Conservation (phyloP, 2,329 filamentous ascomycete genomes). For the Scedosporium minutisporum region DNA sequence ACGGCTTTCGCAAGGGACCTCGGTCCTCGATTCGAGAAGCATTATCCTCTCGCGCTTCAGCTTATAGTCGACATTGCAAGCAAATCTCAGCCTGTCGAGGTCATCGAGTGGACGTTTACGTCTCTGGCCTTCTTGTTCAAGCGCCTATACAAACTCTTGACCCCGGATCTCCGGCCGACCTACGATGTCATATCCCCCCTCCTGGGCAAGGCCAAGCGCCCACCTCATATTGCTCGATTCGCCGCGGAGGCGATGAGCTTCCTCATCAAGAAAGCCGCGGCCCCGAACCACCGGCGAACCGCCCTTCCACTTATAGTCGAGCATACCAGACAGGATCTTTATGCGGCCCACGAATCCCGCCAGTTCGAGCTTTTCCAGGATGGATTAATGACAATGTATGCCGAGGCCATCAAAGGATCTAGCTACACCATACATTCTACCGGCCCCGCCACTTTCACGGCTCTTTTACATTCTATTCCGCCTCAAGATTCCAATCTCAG, state of each 20-base stretch:
- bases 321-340: conserved; percentile 62
- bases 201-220: conserved; percentile 72
- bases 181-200: conserved; percentile 76
- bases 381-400: conserved; percentile 85
- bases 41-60: conserved; percentile 67
- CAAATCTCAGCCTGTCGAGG: conserved; percentile 67
- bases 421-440: conserved; percentile 51
- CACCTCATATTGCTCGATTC: conserved; percentile 81
- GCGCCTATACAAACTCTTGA: conserved; percentile 79
- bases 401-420: conserved; percentile 65
- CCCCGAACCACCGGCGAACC: conserved; percentile 63
- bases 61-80: conserved; percentile 71
- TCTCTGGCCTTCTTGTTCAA: conserved; percentile 95
- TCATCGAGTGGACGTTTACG: conserved; percentile 97
- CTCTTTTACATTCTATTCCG: conserved; percentile 41
- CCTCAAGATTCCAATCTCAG: conserved; percentile 38
- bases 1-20: conserved; percentile 93
- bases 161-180: conserved; percentile 75
- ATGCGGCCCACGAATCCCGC: conserved; percentile 39
- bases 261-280: conserved; percentile 77
- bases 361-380: conserved; percentile 66
- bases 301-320: conserved; percentile 62
- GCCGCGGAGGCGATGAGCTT: conserved; percentile 94
- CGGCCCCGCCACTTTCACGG: conserved; percentile 41
- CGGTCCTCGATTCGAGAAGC: conserved; percentile 75